Conservation (phyloP, 345 rosid genomes). For the Eucalyptus caleyi region DNA sequence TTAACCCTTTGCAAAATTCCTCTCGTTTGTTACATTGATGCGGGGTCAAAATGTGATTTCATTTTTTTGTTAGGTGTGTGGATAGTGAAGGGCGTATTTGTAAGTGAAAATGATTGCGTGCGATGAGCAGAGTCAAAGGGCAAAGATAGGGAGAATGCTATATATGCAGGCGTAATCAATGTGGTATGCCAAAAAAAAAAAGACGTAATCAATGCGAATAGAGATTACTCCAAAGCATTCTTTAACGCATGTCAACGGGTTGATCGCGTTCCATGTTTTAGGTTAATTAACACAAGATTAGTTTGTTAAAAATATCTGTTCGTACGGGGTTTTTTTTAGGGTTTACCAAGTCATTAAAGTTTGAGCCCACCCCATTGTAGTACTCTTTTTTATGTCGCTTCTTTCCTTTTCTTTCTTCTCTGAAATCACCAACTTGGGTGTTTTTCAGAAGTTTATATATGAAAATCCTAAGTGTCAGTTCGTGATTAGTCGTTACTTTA, state of each 20-base stretch:
- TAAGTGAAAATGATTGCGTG: background rate
- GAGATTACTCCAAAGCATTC: background rate
- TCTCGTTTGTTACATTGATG: background rate
- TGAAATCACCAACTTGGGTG: background rate
- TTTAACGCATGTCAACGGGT: background rate
- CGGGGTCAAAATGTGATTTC: background rate
- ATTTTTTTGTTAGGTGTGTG: background rate
- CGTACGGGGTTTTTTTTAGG: background rate
- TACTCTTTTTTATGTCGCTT: background rate
- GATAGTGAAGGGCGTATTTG: background rate
- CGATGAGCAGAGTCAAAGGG: background rate
- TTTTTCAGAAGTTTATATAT: background rate
- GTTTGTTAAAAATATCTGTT: background rate
- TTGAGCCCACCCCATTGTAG: background rate
- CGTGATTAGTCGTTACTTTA: background rate
- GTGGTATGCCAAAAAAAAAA: no score
- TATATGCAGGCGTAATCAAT: background rate
- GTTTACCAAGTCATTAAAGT: background rate
- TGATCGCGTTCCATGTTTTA: background rate
- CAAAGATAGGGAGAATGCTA: background rate
- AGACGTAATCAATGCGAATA: background rate
- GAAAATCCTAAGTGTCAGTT: background rate
- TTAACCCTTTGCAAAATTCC: background rate
- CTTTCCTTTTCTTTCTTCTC: background rate
- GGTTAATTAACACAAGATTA: background rate